Percentiles rank a stretch among this genome's conserved stretches.
phyloP scores from a whole-genome alignment of 2,329 filamentous ascomycete species.

The Arachnopeziza araneosa region DNA sequence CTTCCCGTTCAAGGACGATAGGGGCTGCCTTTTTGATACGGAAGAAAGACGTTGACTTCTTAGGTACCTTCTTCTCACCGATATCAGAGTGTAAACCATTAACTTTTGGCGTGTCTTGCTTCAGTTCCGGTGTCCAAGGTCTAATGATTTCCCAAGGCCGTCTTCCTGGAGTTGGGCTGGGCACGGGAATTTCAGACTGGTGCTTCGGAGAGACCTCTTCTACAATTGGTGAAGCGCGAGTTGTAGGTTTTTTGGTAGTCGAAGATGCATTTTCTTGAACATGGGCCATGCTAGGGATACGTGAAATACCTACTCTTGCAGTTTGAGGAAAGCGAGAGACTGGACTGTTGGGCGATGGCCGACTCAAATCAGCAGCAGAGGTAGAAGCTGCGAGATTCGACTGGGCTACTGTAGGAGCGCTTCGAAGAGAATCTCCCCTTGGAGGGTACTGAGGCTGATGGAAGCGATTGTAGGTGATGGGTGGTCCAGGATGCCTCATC shows the following conservation, averaged over 20 bases:
- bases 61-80: neutral
- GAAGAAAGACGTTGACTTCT: neutral
- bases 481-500: neutral
- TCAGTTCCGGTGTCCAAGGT: no score
- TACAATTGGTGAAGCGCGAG: neutral
- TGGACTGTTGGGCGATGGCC: neutral
- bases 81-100: neutral
- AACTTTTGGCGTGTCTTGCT: no score
- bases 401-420: slow-evolving; percentile 16
- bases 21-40: neutral
- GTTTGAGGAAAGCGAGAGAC: neutral
- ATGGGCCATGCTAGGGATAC: slow-evolving; percentile 4
- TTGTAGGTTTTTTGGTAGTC: neutral
- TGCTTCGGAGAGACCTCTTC: neutral
- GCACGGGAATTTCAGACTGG: no score
- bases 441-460: neutral
- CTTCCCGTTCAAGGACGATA: neutral
- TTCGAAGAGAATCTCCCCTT: slow-evolving; percentile 7
- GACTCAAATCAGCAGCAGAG: slow-evolving; percentile 15
- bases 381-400: slow-evolving; percentile 14
- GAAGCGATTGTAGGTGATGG: neutral
- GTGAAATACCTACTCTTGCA: neutral
- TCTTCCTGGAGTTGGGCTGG: no score
- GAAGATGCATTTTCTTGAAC: neutral
- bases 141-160: no score